A percentile compares a stretch with the other conserved stretches of the same genome.
Evolutionary conservation across 345 rosid genomes (phyloP).

Genomic region (Raphanus raphanistrum): DNA sequence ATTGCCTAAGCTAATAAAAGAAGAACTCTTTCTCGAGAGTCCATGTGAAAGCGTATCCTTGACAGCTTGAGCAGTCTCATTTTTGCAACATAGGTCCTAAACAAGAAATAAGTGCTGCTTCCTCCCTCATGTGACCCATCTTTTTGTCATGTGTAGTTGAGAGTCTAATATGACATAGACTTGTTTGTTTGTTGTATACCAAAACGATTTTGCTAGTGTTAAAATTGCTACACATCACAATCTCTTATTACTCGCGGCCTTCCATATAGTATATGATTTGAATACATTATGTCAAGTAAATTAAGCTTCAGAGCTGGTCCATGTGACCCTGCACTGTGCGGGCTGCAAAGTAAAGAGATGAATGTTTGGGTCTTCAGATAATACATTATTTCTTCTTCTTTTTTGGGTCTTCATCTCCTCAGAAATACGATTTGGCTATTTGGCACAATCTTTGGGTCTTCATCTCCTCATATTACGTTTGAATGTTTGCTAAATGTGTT

Average conservation of each 20-base stretch:
- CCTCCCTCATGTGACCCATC: conserved; percentile 6
- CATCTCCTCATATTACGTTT: neutral
- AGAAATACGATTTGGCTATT: neutral
- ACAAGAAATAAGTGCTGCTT: conserved; percentile 15
- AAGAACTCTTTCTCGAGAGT: neutral
- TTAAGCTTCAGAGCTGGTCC: too few species aligned
- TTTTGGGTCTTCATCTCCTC: neutral
- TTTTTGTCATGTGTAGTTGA: conserved; percentile 8
- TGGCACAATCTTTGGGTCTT: neutral
- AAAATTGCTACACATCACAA: too few species aligned
- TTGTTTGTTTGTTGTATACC: too few species aligned
- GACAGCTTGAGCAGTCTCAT: neutral
- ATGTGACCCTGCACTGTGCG: too few species aligned
- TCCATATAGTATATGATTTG: too few species aligned
- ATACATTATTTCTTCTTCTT: neutral
- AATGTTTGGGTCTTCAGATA: too few species aligned
- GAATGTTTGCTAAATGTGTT: neutral
- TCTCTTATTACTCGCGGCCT: too few species aligned
- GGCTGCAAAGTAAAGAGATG: too few species aligned
- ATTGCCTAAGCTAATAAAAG: neutral
- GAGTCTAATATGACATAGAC: neutral
- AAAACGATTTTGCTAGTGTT: too few species aligned
- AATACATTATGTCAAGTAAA: too few species aligned
- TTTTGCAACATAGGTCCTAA: conserved; percentile 28
- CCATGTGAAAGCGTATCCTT: conserved; percentile 12